Evolutionary conservation across 345 rosid genomes (phyloP).

Genomic region (Euclidium syriacum): DNA sequence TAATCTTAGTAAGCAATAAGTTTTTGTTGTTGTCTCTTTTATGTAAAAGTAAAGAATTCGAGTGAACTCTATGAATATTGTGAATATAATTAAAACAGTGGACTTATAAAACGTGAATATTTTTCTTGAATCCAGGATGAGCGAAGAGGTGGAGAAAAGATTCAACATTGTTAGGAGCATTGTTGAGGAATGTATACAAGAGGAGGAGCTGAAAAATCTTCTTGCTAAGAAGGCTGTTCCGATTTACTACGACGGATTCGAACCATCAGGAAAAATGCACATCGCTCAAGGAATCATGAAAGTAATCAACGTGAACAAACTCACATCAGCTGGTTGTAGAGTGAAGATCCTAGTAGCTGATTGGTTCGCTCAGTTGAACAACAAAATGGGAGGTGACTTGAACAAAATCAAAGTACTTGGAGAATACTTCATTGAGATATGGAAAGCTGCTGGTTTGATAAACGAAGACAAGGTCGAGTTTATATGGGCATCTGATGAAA

Average conservation of each 20-base stretch:
- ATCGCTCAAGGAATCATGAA: constrained; percentile 89
- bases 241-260: constrained; percentile 76
- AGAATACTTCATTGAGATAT: constrained; percentile 55
- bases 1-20: too few species aligned
- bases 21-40: too few species aligned
- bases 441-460: constrained; percentile 79
- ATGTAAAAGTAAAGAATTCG: too few species aligned
- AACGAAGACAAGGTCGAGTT: constrained; percentile 54
- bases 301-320: constrained; percentile 57
- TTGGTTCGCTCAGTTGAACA: constrained; percentile 82
- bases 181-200: constrained; percentile 77
- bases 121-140: constrained; percentile 43
- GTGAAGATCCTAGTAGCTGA: constrained; percentile 80
- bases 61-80: too few species aligned
- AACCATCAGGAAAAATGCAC: constrained; percentile 83
- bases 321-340: constrained; percentile 68
- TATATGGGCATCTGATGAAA: constrained; percentile 77
- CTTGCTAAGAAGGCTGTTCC: constrained; percentile 56
- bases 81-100: too few species aligned
- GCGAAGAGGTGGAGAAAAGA: constrained; percentile 50
- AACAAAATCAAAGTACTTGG: too few species aligned
- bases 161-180: constrained; percentile 56
- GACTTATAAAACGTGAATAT: too few species aligned
- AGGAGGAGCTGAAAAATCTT: constrained; percentile 59
- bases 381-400: too few species aligned